A percentile compares a stretch with the other conserved stretches of the same genome.
Conservation (phyloP, 768 basidiomycete genomes). For the Lactifluus echinatus region DNA sequence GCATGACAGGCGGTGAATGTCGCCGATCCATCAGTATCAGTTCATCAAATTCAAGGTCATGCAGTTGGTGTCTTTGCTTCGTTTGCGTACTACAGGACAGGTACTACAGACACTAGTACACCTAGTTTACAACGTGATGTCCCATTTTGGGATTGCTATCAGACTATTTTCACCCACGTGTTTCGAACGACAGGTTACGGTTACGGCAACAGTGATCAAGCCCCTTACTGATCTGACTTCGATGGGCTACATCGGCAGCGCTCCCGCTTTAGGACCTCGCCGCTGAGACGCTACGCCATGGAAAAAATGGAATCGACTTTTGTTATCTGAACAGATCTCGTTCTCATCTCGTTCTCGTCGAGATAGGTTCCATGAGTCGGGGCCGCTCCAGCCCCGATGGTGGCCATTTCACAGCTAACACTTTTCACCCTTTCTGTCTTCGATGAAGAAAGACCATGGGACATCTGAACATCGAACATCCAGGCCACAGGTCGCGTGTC, state of each 20-base stretch:
- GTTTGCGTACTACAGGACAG: neutral
- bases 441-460: neutral
- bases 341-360: too few relatives aligned
- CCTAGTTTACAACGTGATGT: neutral
- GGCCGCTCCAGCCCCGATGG: neutral
- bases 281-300: neutral
- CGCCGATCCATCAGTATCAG: neutral
- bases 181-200: neutral
- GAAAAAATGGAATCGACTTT: too few relatives aligned
- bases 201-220: neutral
- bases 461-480: too few relatives aligned
- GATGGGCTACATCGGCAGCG: neutral
- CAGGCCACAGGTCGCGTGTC: too few relatives aligned
- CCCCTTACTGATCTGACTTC: conserved; percentile 1
- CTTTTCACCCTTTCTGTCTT: neutral
- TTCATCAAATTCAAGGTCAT: neutral
- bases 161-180: neutral
- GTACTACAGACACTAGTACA: neutral
- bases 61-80: conserved; percentile 6
- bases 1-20: neutral
- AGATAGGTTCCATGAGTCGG: neutral
- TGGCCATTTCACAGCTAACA: neutral
- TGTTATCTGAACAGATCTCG: too few relatives aligned
- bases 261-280: neutral
- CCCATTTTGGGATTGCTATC: neutral